phyloP scores from a whole-genome alignment of 768 basidiomycete species.

The Suillus placidus region DNA sequence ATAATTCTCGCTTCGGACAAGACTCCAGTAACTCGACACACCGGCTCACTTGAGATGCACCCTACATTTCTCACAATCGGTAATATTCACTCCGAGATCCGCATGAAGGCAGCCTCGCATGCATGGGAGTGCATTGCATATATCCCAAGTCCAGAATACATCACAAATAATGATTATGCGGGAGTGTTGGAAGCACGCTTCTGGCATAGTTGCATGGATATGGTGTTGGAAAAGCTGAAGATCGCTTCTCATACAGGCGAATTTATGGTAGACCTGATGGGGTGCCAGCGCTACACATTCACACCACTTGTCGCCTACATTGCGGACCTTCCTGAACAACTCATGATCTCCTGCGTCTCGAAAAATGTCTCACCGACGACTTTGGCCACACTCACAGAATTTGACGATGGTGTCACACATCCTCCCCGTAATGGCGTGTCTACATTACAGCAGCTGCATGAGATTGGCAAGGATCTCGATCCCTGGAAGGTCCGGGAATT shows the following conservation, averaged over 20 bases:
- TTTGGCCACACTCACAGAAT: conserved; percentile 12
- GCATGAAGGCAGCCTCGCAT: no score
- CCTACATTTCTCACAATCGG: no score
- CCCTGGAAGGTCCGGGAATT: conserved; percentile 27
- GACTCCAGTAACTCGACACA: no score
- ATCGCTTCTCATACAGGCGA: conserved; percentile 30
- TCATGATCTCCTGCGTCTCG: conserved; percentile 13
- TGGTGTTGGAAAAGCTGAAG: conserved; percentile 33
- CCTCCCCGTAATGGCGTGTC: conserved; percentile 5
- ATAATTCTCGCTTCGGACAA: no score
- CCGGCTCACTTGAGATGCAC: no score
- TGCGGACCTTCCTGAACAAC: conserved; percentile 24
- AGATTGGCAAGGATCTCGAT: conserved; percentile 9
- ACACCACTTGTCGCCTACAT: conserved; percentile 23
- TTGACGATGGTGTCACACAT: conserved; percentile 15
- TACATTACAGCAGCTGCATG: conserved; percentile 7
- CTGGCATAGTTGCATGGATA: conserved; percentile 34
- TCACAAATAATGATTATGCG: no score
- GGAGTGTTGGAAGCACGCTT: no score
- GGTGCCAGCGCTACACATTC: conserved; percentile 3
- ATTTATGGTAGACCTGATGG: conserved; percentile 30
- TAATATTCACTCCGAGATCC: no score
- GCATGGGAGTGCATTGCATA: no score
- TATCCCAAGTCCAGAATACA: no score
- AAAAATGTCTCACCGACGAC: conserved; percentile 13